Evolutionary conservation across 306 rosid genomes (phyloP), one percentile per base, ranked within the genome.

Genomic region (Begonia peltatifolia): DNA sequence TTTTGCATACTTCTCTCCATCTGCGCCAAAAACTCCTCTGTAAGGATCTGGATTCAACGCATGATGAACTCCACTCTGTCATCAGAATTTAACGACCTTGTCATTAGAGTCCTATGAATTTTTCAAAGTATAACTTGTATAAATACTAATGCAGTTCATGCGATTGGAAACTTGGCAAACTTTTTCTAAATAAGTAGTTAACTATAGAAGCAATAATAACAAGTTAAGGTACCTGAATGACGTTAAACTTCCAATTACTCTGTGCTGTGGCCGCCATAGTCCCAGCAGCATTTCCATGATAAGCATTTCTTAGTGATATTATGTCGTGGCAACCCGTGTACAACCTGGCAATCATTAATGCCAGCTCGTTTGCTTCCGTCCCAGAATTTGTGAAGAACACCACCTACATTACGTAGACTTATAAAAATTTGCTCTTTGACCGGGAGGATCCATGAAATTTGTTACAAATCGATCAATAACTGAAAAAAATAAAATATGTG

Each of bases 301-400:
- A 90, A 11, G 84, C 61, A 59, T 90, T 90, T 52, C 99, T 86
- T 35, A 86, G 11, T 12, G 99, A 90, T 54, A 90, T 81, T 22
- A 90, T 66, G 59, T 90, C 99, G n/a, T 90, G 79, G 64, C 71
- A 64, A 1, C 92, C 92, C 0, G 92, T 86, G 65, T 83, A 76
- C 42, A 86, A 43, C 71, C 58, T 76, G 20, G 99, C 94, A 7
- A 90, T 83, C 68, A 90, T 14, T 57, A 86, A 59, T 10, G 99
- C 99, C 46, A 90, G 70, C 78, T 90, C 95, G 54, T 90, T 90
- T 38, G 99, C 95, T 69, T 90, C 99, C 6, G 99, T 90, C 63
- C 99, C 99, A n/a, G 99, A 90, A 58, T 90, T 90, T 11, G 99
- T 90, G 20, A 86, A 90, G 54, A 83, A 83, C 63, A 72, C 94